Evolutionary conservation across 2,329 filamentous ascomycete genomes (phyloP), one percentile per base, ranked within the genome.

Genomic region (Phialocephala subalpina): DNA sequence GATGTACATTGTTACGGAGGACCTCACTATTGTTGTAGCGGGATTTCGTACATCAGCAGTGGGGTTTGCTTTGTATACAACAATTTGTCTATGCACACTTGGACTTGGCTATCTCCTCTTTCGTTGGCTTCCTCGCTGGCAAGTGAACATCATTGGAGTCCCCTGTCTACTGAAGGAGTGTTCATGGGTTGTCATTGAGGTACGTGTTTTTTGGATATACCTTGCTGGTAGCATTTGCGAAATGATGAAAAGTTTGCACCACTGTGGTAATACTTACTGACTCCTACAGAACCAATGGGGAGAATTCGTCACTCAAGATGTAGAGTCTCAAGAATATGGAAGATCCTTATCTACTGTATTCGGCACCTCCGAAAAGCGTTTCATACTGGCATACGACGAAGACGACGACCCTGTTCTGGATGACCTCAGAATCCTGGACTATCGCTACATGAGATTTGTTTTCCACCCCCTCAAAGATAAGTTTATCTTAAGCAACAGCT

Each of bases 401-500:
- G 88, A 92, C 65, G 89, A 92, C 73, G 93, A 97, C 73, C 93
- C 93, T 2, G 85, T 96, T 27, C 82, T 99, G 69, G 84, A 87
- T 18, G 82, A 90, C 66, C 84, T 99, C 20, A 89, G 91, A 29
- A 91, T 90, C 61, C 82, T 99, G 64, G 93, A 97, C 75, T 99
- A 98, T 78, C 90, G 96, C 70, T 98, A 99, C 76, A 91, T 99
- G 69, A 91, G 93, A 58, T 94, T 99, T 73, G 95, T 91, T 76
- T 98, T 92, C 76, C 93, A 99, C 74, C 94, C 95, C 0, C 76
- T 93, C 14, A 92, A 92, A 74, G 96, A 97, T 79, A 96, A 91
- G 78, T 98, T 98, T 72, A 82, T 94, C 33, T 84, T 97, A 3
- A 92, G 90, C 65, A 94, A 89, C 74, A 93, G 92, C 36, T 99